phyloP scores from a whole-genome alignment of 2,329 filamentous ascomycete genomes.

The Fusarium caatingaense region DNA sequence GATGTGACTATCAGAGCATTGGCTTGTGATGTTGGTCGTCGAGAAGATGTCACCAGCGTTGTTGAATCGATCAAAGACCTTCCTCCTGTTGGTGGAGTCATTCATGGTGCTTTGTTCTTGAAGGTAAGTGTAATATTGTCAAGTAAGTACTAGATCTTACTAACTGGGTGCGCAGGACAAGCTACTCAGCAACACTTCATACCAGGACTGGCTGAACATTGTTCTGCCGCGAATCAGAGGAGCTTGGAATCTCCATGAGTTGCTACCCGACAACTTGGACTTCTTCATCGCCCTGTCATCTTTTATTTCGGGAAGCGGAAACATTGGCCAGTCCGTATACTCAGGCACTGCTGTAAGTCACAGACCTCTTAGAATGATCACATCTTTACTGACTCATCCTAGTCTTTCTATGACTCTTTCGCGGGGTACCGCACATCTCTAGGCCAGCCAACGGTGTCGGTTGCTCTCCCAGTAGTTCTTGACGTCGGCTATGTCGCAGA shows the following conservation, averaged over 20 bases:
- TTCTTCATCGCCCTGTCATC: background rate
- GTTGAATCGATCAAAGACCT: background rate
- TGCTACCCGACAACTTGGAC: background rate
- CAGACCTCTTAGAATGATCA: accelerated
- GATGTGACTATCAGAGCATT: background rate
- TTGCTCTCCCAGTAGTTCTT: background rate
- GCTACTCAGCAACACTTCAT: background rate
- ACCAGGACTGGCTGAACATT: background rate
- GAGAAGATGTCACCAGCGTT: background rate
- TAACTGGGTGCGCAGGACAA: background rate
- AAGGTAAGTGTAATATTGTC: background rate
- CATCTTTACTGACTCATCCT: background rate
- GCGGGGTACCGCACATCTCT: background rate
- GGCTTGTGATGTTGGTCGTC: background rate
- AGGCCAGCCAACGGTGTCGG: background rate
- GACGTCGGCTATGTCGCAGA: background rate
- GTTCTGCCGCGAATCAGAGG: background rate
- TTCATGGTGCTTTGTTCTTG: background rate
- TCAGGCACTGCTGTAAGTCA: background rate
- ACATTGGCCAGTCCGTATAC: background rate
- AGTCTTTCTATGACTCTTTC: background rate
- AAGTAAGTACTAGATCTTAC: accelerated
- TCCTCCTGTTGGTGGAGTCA: background rate
- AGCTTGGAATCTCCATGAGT: conserved; percentile 1
- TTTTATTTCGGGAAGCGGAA: background rate